Evolutionary conservation across 768 basidiomycete genomes (phyloP), one percentile per base, ranked within the genome.

Genomic region (Mrakia frigida): DNA sequence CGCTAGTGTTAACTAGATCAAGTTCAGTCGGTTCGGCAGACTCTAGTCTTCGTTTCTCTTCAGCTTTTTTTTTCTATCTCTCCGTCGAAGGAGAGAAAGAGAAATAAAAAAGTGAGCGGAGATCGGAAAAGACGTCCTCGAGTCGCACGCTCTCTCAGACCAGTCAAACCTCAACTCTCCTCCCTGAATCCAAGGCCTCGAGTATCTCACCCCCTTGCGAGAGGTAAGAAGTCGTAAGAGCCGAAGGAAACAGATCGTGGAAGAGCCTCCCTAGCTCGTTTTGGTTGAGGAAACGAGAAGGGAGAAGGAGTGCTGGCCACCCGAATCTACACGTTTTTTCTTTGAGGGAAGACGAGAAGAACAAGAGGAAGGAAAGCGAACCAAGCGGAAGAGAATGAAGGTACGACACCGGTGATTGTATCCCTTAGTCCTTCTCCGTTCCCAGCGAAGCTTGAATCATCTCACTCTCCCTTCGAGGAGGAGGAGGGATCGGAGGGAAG

Each of bases 1-100:
- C 67, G 67, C 67, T 35, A 23, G 35, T 69, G 5, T 41, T 28
- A 69, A 21, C 37, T 23, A 35, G 67, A n/a, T 69, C 67, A 69
- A 69, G 67, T 69, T 69, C 67, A 43, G 41, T 35, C 67, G 67
- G 67, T 69, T 39, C 41, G 33, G 35, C 21, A 5, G 46, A 14
- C 46, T 50, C 46, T 50, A 50, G 46, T 50, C 46, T 21, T 50
- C 46, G 16, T 21, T 3, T 21, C 46, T 50, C 46, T 2, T 50
- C 46, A 50, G 4, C 46, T 50, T 50, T 50, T 18, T 18, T 50
- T 50, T 50, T 18, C 46, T 21, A 3, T 2, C 46, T 50, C 18
- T 50, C 46, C 46, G 11, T 50, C 13, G 46, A 21, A 43, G 43
- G 43, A 13, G 16, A 18, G 6, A 18, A 18, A 50, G 46, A 50